phyloP scores from a whole-genome alignment of 805 yeast genomes.

The Cyberlindnera samutprakarnensis region DNA sequence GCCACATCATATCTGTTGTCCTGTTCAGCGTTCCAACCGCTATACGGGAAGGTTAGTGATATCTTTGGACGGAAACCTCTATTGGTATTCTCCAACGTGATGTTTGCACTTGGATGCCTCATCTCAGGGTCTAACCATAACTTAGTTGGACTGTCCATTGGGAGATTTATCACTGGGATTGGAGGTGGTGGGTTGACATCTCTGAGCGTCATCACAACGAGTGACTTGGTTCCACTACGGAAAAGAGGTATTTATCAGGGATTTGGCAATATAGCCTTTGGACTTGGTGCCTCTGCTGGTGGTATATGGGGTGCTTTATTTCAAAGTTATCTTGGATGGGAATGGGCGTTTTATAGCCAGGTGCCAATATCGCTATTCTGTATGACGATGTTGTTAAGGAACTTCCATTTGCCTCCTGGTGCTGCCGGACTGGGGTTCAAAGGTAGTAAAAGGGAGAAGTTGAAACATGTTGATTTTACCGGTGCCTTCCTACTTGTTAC shows the following conservation, averaged over 20 bases:
- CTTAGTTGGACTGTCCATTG: conserved; percentile 31
- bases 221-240: conserved; percentile 70
- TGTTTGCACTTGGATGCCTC: conserved; percentile 37
- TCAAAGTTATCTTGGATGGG: conserved; percentile 54
- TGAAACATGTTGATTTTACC: conserved; percentile 55
- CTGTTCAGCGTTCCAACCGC: conserved; percentile 60
- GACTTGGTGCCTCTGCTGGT: conserved; percentile 68
- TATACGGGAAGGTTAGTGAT: conserved; percentile 57
- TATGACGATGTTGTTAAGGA: conserved; percentile 29
- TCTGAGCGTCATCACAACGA: conserved; percentile 60
- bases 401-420: conserved; percentile 36
- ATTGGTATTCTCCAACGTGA: conserved; percentile 29
- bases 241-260: conserved; percentile 79
- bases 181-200: conserved; percentile 86
- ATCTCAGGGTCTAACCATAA: conserved; percentile 27
- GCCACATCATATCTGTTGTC: conserved; percentile 58
- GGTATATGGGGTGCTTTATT: conserved; percentile 55
- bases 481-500: conserved; percentile 57
- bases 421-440: conserved; percentile 47
- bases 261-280: conserved; percentile 62
- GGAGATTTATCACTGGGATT: conserved; percentile 66
- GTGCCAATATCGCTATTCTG: conserved; percentile 41
- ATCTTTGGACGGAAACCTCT: conserved; percentile 51
- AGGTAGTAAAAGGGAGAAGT: conserved; percentile 35
- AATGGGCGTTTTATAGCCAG: conserved; percentile 49